phyloP scores from a whole-genome alignment of 2,329 filamentous ascomycete genomes.

The Clarireedia sp. region DNA sequence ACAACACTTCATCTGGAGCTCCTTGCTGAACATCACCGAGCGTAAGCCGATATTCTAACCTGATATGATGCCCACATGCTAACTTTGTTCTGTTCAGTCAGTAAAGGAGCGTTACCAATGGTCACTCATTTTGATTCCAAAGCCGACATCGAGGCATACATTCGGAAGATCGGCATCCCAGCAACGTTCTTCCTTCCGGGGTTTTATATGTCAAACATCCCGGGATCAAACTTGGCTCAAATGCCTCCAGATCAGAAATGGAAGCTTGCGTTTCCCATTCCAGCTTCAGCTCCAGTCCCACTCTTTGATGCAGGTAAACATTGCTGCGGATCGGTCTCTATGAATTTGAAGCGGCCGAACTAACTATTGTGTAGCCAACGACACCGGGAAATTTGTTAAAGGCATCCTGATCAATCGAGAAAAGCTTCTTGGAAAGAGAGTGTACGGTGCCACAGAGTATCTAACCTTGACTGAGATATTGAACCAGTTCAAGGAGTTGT shows the following conservation, averaged over 20 bases:
- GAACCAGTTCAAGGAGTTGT: conserved; percentile 34
- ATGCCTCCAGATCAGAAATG: conserved; percentile 26
- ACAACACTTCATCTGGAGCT: conserved; percentile 40
- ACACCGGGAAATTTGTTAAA: conserved; percentile 31
- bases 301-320: conserved; percentile 25
- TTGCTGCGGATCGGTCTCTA: not conserved
- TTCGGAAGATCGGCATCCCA: conserved; percentile 33
- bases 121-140: conserved; percentile 36
- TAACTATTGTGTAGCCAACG: conserved; percentile 14
- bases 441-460: conserved; percentile 37
- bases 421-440: conserved; percentile 34
- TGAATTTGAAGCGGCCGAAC: not conserved
- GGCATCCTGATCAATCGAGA: conserved; percentile 29
- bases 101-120: conserved; percentile 33
- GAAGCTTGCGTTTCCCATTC: conserved; percentile 24
- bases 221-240: conserved; percentile 21
- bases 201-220: conserved; percentile 45
- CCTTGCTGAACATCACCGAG: conserved; percentile 34
- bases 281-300: conserved; percentile 28
- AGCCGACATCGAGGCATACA: conserved; percentile 31
- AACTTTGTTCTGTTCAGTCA: conserved; percentile 25
- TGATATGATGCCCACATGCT: not conserved
- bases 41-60: conserved; percentile 24
- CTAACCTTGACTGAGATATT: conserved; percentile 35
- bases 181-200: conserved; percentile 42